Conservation (phyloP, 495 filamentous ascomycete species). For the Oidiodendron maius region DNA sequence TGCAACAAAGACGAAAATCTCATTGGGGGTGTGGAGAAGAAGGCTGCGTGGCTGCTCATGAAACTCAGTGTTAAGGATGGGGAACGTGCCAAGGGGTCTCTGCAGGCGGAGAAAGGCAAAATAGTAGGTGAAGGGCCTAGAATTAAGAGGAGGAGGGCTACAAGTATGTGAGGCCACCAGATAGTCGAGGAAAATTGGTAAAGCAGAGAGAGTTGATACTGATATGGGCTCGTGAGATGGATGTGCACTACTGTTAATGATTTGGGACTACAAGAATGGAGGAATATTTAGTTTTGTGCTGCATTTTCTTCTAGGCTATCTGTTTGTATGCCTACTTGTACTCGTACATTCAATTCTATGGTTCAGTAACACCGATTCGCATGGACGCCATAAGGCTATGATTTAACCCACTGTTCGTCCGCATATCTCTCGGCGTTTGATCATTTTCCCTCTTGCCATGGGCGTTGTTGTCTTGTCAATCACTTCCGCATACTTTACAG, state of each 20-base stretch:
- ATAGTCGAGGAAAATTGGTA: background rate
- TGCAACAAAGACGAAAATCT: constrained; percentile 4
- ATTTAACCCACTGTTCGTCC: no score
- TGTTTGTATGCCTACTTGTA: no score
- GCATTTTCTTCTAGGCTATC: no score
- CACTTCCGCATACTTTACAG: background rate
- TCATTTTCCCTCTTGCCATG: background rate
- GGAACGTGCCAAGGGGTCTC: constrained; percentile 12
- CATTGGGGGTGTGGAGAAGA: constrained; percentile 33
- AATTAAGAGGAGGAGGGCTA: constrained; percentile 31
- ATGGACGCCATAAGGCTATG: no score
- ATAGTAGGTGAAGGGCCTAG: constrained; percentile 12
- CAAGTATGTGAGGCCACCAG: constrained; percentile 26
- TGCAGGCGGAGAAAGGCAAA: constrained; percentile 4
- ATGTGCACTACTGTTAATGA: constrained; percentile 7
- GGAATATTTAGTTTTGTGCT: no score
- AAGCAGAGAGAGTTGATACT: background rate
- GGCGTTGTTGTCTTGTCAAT: background rate
- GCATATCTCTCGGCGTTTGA: no score
- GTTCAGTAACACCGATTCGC: background rate
- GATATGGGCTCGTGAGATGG: constrained; percentile 1
- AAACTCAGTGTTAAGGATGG: constrained; percentile 45
- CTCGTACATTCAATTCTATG: background rate
- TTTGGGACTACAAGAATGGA: background rate
- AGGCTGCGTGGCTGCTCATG: constrained; percentile 51